Evolutionary conservation across 2,329 filamentous ascomycete species (phyloP), one percentile per base, ranked within the genome.

Genomic region (Cladosporium velox): DNA sequence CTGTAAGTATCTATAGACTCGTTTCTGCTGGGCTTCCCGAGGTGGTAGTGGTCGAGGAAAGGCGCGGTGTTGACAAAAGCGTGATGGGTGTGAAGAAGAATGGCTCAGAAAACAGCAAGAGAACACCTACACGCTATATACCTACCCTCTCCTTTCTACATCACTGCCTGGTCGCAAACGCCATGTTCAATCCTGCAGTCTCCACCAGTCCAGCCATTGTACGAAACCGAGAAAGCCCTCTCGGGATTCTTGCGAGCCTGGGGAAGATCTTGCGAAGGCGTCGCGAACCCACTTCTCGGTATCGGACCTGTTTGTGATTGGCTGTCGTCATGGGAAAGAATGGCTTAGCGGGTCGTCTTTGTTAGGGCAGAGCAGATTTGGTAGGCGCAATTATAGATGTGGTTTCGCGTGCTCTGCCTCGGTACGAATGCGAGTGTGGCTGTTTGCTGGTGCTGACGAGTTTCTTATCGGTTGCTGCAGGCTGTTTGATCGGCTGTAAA

Each of bases 161-260:
- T 18, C 55, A 49, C 41, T 61, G 59, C 59, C 59, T 54, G 28
- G 59, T 26, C 12, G 52, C 15, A 55, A 54, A 30, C 21, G 59
- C 59, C 47, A 54, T 52, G 11, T 54, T 41, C 15, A 41, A 52
- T 28, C 59, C 28, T 32, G 26, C 38, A 34, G 11, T 15, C 26
- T 32, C 34, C 30, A 55, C 52, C 26, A 30, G n/a, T 47, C 41
- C n/a, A 47, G 18, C 52, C 30, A 21, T 18, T 30, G 35, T 28
- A 59, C 57, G 57, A 59, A 47, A n/a, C 34, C 57, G 57, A 59
- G 57, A 59, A 24, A 58, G 34, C 28, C 30, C n/a, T 49, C 7
- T 18, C 59, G 59, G 54, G 28, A 15, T 55, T 14, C 21, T 26
- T 34, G 60, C 60, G 60, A 63, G 49, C 55, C 34, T 35, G 60